A percentile compares a stretch with the other conserved stretches of the same genome.
phyloP scores from a whole-genome alignment of 2,329 filamentous ascomycete genomes.

The Colletotrichum higginsianum region DNA sequence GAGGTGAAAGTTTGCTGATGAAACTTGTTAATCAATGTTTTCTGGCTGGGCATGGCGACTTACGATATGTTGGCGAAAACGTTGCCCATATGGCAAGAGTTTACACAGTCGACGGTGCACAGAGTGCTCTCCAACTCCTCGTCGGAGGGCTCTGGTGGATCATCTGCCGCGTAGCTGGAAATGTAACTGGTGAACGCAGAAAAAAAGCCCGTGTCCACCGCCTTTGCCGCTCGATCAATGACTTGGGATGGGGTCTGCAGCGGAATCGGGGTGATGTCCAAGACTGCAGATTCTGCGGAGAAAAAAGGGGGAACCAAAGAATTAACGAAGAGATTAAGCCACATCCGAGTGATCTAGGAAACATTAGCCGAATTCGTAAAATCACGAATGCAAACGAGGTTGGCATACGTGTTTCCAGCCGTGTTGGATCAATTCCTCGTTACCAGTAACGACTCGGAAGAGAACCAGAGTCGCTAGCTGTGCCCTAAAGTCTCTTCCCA shows the following conservation, averaged over 20 bases:
- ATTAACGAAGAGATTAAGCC: constrained; percentile 96
- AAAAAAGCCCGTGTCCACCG: constrained; percentile 87
- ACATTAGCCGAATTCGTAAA: constrained; percentile 53
- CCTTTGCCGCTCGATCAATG: constrained; percentile 87
- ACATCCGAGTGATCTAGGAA: constrained; percentile 85
- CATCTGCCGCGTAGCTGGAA: constrained; percentile 98
- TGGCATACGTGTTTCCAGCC: constrained; percentile 83
- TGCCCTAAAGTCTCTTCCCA: constrained; percentile 93
- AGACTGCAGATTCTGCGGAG: constrained; percentile 70
- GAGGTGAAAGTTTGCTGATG: constrained; percentile 56
- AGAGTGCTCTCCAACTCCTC: constrained; percentile 97
- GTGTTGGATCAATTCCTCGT: constrained; percentile 81
- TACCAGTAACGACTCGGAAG: constrained; percentile 91
- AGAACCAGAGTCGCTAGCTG: constrained; percentile 96
- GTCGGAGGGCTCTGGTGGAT: constrained; percentile 96
- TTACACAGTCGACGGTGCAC: constrained; percentile 94
- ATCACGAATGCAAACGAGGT: not conserved
- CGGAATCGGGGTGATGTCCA: constrained; percentile 86
- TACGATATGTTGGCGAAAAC: constrained; percentile 88
- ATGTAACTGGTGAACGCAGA: constrained; percentile 97
- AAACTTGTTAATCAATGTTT: constrained; percentile 29
- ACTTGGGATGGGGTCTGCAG: constrained; percentile 92
- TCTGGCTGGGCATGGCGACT: constrained; percentile 51
- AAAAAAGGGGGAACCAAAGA: constrained; percentile 90
- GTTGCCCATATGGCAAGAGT: constrained; percentile 86